Evolutionary conservation across 768 basidiomycete species (phyloP).

Genomic region (Kwoniella pini): DNA sequence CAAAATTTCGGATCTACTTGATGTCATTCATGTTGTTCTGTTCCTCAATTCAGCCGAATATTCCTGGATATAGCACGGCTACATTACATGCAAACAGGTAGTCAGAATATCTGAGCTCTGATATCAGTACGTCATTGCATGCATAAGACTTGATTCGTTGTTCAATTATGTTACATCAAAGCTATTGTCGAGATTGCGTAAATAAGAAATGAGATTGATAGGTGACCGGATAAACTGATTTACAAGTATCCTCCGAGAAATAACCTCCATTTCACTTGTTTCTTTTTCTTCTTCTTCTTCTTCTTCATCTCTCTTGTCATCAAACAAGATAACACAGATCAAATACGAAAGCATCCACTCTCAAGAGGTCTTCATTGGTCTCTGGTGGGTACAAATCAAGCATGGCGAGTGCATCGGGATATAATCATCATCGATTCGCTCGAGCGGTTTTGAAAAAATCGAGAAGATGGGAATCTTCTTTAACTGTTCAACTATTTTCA

Average conservation of each 20-base stretch:
- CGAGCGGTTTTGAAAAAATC: constrained; percentile 56
- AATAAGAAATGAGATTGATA: background rate
- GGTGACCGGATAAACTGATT: background rate
- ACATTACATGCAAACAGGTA: too few species aligned
- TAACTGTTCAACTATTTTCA: constrained; percentile 56
- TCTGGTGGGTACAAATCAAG: background rate
- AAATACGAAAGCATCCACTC: constrained; percentile 4
- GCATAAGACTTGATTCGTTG: too few species aligned
- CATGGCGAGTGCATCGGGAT: constrained; percentile 55
- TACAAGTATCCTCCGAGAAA: background rate
- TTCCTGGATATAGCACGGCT: too few species aligned
- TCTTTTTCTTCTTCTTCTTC: background rate
- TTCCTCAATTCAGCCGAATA: too few species aligned
- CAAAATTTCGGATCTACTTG: too few species aligned
- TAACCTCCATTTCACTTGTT: background rate
- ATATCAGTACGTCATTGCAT: too few species aligned
- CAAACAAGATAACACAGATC: too few species aligned
- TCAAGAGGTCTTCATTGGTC: background rate
- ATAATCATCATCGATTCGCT: constrained; percentile 56
- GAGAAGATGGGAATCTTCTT: constrained; percentile 53
- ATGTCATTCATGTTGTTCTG: too few species aligned
- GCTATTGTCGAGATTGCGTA: too few species aligned
- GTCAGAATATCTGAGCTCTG: too few species aligned
- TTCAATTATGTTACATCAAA: too few species aligned
- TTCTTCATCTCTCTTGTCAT: constrained; percentile 2